phyloP scores from a whole-genome alignment of 805 yeast genomes.

The Saturnispora halmiae region DNA sequence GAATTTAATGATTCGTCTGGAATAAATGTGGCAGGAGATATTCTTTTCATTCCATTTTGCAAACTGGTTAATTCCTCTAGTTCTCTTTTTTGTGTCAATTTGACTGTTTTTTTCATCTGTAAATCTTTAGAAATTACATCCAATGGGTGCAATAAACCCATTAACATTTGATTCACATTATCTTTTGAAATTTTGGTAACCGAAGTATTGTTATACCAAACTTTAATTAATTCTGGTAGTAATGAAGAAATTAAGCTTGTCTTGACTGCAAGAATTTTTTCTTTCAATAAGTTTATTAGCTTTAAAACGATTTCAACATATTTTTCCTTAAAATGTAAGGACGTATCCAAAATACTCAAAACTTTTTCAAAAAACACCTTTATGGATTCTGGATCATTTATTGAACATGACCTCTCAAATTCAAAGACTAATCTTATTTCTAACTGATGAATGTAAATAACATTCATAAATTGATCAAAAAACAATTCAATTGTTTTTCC shows the following conservation, averaged over 20 bases:
- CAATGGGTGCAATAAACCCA: slow-evolving; percentile 8
- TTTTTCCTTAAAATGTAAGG: slow-evolving; percentile 47
- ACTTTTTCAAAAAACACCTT: slow-evolving; percentile 38
- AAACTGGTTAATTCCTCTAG: slow-evolving; percentile 10
- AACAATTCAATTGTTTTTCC: slow-evolving; percentile 33
- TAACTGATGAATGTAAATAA: slow-evolving; percentile 54
- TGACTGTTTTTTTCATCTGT: slow-evolving; percentile 3
- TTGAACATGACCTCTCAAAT: slow-evolving; percentile 39
- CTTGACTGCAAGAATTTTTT: slow-evolving; percentile 25
- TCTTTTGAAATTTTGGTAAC: slow-evolving; percentile 26
- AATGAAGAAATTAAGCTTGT: slow-evolving; percentile 19
- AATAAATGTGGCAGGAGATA: slow-evolving; percentile 13
- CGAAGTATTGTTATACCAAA: slow-evolving; percentile 31
- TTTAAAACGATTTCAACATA: slow-evolving; percentile 39
- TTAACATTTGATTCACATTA: slow-evolving; percentile 20
- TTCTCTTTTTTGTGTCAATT: slow-evolving; percentile 8
- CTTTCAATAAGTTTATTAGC: slow-evolving; percentile 33
- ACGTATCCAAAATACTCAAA: slow-evolving; percentile 50
- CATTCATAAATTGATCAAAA: slow-evolving; percentile 55
- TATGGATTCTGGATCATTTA: slow-evolving; percentile 29
- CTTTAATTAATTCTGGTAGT: slow-evolving; percentile 15
- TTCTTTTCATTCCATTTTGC: slow-evolving; percentile 1
- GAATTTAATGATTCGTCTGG: slow-evolving; percentile 37
- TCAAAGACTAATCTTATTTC: slow-evolving; percentile 45
- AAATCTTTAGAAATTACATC: slow-evolving; percentile 13